Evolutionary conservation across 75 land plant species (phyloP).

Genomic region (Sequoiadendron giganteum): DNA sequence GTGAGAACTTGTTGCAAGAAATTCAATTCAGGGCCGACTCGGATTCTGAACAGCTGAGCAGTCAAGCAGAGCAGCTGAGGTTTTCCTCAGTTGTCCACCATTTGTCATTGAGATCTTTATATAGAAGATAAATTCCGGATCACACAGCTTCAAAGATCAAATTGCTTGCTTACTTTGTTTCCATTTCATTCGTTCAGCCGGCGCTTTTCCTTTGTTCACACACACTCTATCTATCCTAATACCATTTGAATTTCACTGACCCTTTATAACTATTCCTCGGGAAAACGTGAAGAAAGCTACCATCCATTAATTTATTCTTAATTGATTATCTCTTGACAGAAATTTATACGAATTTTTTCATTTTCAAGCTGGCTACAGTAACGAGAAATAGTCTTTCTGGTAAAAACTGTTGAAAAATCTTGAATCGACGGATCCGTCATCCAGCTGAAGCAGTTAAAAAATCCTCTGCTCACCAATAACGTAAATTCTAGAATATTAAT

Average conservation of each 20-base stretch:
- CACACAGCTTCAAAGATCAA: neutral
- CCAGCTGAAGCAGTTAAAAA: neutral
- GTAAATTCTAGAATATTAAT: neutral
- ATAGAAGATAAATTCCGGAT: neutral
- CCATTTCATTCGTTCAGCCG: neutral
- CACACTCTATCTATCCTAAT: too few relatives aligned
- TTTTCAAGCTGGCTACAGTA: neutral
- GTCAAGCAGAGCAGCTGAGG: neutral
- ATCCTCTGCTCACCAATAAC: neutral
- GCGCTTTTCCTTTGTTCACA: neutral
- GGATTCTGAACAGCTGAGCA: neutral
- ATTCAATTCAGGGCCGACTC: neutral
- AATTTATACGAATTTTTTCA: neutral
- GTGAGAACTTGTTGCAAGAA: slow-evolving; percentile 6
- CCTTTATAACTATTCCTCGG: neutral
- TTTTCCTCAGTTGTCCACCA: neutral
- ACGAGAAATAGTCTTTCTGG: too few relatives aligned
- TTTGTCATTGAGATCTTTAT: neutral
- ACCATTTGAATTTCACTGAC: neutral
- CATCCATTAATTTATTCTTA: neutral
- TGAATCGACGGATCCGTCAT: too few relatives aligned
- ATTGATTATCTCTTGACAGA: too few relatives aligned
- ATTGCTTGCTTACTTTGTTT: neutral
- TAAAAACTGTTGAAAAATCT: too few relatives aligned
- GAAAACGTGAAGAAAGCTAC: neutral